Percentiles rank a stretch among this genome's conserved stretches.
Conservation (phyloP, 768 basidiomycete genomes). For the Cantharellus cinnabarinus region DNA sequence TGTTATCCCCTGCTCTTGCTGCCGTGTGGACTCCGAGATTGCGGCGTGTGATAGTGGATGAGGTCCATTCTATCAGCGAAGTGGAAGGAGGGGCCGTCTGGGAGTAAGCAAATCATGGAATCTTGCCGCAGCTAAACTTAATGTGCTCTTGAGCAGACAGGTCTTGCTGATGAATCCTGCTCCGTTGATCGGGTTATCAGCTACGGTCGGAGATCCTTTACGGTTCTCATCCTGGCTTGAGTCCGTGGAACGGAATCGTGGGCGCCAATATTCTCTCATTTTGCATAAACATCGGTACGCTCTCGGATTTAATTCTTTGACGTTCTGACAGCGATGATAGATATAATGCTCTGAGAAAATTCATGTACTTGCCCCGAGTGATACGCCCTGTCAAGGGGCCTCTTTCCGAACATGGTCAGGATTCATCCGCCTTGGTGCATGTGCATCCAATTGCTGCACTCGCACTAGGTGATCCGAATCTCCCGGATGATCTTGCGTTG, state of each 20-base stretch:
- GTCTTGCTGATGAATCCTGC: conserved; percentile 50
- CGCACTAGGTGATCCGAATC: conserved; percentile 26
- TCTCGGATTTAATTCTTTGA: too few species aligned
- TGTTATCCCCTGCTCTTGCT: conserved; percentile 46
- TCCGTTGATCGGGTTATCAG: conserved; percentile 54
- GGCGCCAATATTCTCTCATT: conserved; percentile 35
- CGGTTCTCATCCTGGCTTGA: conserved; percentile 45
- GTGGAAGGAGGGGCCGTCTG: not conserved
- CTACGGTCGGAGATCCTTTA: conserved; percentile 46
- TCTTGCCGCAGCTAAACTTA: conserved; percentile 25
- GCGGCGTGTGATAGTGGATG: conserved; percentile 47
- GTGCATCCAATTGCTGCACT: conserved; percentile 44
- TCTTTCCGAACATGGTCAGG: not conserved
- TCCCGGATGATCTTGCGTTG: conserved; percentile 44
- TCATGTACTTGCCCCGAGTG: too few species aligned
- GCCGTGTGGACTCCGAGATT: conserved; percentile 39
- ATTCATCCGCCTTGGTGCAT: conserved; percentile 26
- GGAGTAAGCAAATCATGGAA: not conserved
- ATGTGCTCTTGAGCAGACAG: conserved; percentile 50
- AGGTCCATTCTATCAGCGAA: conserved; percentile 23
- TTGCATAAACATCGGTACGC: conserved; percentile 42
- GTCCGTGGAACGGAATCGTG: conserved; percentile 37
- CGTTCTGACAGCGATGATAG: too few species aligned
- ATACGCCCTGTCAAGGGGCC: too few species aligned
- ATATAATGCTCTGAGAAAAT: conserved; percentile 42